Conservation (phyloP, 2,329 filamentous ascomycete species). For the Arthrobotrys entomopaga region DNA sequence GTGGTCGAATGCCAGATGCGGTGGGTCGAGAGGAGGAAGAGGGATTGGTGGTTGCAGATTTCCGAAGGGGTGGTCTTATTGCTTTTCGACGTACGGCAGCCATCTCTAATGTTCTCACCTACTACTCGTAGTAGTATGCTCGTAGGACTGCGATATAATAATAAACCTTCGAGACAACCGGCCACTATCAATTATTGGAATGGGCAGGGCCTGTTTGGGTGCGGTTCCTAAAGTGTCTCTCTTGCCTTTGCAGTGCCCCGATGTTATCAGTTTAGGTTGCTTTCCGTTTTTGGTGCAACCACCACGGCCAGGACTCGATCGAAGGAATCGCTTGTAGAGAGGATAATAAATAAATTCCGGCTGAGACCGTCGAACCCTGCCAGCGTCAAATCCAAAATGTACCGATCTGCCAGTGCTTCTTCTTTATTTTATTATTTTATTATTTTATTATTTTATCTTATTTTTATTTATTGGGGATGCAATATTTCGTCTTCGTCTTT, state of each 20-base stretch:
- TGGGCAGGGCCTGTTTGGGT: slow-evolving; percentile 3
- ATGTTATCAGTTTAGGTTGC: slow-evolving; percentile 43
- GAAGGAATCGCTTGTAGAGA: neutral
- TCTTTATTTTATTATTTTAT: no score
- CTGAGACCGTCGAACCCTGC: slow-evolving; percentile 29
- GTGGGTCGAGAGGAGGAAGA: slow-evolving; percentile 31
- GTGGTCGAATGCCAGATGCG: slow-evolving; percentile 42
- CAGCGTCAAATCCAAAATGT: no score
- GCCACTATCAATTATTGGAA: neutral
- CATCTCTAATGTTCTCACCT: slow-evolving; percentile 9
- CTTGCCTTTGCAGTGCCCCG: slow-evolving; percentile 34
- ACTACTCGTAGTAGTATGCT: slow-evolving; percentile 3
- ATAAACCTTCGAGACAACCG: slow-evolving; percentile 4
- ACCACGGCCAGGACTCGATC: slow-evolving; percentile 41
- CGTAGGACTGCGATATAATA: neutral
- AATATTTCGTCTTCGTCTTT: slow-evolving; percentile 18
- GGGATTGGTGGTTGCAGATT: slow-evolving; percentile 38
- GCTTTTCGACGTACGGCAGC: slow-evolving; percentile 50
- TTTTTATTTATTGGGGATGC: neutral
- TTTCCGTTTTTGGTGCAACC: slow-evolving; percentile 55
- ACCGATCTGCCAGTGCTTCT: no score
- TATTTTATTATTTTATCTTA: no score
- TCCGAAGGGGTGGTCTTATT: slow-evolving; percentile 53
- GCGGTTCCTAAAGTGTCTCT: slow-evolving; percentile 35
- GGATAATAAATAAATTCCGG: neutral